Evolutionary conservation across 176 grass and related monocot species (phyloP).

Genomic region (Avena atlantica): DNA sequence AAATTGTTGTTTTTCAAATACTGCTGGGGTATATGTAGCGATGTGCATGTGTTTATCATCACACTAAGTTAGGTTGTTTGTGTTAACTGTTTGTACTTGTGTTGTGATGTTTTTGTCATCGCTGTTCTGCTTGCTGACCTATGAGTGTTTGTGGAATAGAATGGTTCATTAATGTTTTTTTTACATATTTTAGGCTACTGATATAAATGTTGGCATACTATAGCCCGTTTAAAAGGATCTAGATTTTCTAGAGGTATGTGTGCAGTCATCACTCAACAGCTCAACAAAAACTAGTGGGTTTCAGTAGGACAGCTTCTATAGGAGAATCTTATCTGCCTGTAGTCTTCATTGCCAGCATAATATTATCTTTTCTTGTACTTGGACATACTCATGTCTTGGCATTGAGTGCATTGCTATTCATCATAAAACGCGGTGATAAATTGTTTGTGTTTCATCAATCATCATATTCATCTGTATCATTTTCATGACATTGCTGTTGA

Average conservation of each 20-base stretch:
- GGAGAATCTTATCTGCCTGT: not conserved
- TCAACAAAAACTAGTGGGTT: not conserved
- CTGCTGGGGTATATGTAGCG: not conserved
- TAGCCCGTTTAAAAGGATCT: not conserved
- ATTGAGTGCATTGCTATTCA: not conserved
- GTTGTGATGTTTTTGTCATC: not conserved
- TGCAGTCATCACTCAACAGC: not conserved
- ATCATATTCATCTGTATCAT: constrained; percentile 8
- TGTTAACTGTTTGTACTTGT: constrained; percentile 1
- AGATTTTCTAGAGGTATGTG: not conserved
- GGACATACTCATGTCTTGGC: not conserved
- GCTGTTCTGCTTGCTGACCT: not conserved
- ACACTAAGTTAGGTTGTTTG: not conserved
- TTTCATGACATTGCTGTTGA: not conserved
- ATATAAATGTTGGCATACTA: not conserved
- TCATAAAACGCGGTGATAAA: not conserved
- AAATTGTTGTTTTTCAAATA: constrained; percentile 3
- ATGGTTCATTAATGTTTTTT: not conserved
- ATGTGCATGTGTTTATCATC: constrained; percentile 2
- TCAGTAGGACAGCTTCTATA: not conserved
- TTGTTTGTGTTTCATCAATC: not conserved
- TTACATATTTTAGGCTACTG: not conserved
- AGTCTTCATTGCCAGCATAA: not conserved
- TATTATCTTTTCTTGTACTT: not conserved
- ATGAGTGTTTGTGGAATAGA: not conserved